A percentile compares a stretch with the other conserved stretches of the same genome.
Conservation (phyloP, 2,329 filamentous ascomycete species). For the Fusarium tupiense region DNA sequence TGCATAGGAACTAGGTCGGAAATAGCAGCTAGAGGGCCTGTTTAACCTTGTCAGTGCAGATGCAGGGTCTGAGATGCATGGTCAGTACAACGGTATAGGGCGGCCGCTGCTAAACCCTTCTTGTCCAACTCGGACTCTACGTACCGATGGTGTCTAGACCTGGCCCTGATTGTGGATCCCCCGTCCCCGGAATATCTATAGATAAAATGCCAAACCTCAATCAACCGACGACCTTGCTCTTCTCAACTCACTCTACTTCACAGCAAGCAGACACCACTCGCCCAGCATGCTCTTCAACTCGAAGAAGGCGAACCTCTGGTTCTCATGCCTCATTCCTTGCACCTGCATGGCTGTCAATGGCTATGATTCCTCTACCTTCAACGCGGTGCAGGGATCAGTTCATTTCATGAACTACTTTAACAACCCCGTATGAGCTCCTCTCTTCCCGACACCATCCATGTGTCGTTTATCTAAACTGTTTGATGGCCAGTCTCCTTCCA, state of each 20-base stretch:
- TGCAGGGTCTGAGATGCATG: neutral
- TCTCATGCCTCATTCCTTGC: slow-evolving; percentile 3
- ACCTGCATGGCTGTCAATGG: slow-evolving; percentile 5
- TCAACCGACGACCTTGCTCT: neutral
- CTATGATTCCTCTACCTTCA: slow-evolving; percentile 9
- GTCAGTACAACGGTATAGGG: neutral
- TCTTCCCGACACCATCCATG: neutral
- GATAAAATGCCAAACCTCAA: neutral
- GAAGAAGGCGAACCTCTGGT: slow-evolving; percentile 10
- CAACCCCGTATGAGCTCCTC: neutral
- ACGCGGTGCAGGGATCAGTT: neutral
- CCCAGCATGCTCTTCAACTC: neutral
- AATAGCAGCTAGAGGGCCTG: neutral
- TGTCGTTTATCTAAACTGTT: neutral
- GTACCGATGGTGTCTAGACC: neutral
- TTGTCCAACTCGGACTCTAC: neutral
- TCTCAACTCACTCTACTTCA: neutral
- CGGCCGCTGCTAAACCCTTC: neutral
- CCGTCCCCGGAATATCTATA: neutral
- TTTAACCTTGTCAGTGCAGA: neutral
- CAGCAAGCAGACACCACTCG: accelerated
- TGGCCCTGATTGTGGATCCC: neutral
- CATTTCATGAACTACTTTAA: slow-evolving; percentile 15
- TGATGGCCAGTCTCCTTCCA: neutral
- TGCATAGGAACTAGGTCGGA: neutral